Conservation (phyloP, 768 basidiomycete species). For the Crepidotus variabilis region DNA sequence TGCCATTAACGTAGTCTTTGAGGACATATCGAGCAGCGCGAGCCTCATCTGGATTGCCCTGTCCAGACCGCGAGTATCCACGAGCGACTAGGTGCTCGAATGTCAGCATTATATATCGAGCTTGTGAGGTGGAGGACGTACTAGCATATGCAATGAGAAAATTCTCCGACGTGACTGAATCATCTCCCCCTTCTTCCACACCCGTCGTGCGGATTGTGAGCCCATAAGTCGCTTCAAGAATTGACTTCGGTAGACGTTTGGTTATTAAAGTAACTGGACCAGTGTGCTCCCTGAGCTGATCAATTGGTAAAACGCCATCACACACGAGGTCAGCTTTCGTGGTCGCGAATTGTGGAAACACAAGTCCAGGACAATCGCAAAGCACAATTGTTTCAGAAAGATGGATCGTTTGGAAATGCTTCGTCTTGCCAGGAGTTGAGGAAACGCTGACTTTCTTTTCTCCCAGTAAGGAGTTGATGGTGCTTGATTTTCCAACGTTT, state of each 20-base stretch:
- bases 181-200: constrained; percentile 83
- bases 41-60: constrained; percentile 97
- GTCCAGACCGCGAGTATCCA: constrained; percentile 89
- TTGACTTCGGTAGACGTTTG: constrained; percentile 72
- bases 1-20: constrained; percentile 97
- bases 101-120: constrained; percentile 3
- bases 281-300: constrained; percentile 92
- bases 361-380: constrained; percentile 97
- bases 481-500: constrained; percentile 97
- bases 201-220: constrained; percentile 62
- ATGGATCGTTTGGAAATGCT: constrained; percentile 98
- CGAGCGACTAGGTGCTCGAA: constrained; percentile 67
- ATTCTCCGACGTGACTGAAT: constrained; percentile 69
- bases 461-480: constrained; percentile 93
- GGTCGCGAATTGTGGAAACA: constrained; percentile 97
- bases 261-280: constrained; percentile 79
- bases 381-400: constrained; percentile 84
- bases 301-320: constrained; percentile 95
- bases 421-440: constrained; percentile 96
- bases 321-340: constrained; percentile 95
- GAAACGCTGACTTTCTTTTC: constrained; percentile 99
- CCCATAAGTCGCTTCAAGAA: constrained; percentile 91
- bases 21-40: constrained; percentile 88
- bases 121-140: constrained; percentile 39
- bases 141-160: constrained; percentile 89